phyloP scores from a whole-genome alignment of 768 basidiomycete species.

The Psilocybe azurescens region DNA sequence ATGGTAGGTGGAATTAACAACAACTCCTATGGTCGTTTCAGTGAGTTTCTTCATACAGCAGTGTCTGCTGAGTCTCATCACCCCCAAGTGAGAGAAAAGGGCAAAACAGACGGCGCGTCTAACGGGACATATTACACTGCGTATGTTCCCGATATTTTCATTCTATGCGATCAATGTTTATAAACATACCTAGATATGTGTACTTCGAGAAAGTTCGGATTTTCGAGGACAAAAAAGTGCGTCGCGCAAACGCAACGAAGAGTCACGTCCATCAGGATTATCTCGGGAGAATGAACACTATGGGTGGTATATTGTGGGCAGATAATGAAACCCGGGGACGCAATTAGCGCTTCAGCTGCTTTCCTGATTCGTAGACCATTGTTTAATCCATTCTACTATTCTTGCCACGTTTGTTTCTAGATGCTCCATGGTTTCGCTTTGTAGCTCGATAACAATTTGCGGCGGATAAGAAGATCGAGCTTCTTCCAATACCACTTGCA shows the following conservation, averaged over 20 bases:
- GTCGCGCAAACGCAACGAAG: conserved; percentile 41
- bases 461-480: conserved; percentile 83
- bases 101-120: conserved; percentile 43
- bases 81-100: conserved; percentile 44
- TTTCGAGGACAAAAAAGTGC: conserved; percentile 48
- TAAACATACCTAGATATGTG: conserved; percentile 37
- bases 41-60: conserved; percentile 29
- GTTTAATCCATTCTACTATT: conserved; percentile 86
- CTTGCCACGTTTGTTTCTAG: conserved; percentile 87
- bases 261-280: conserved; percentile 29
- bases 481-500: conserved; percentile 90
- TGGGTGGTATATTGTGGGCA: conserved; percentile 19
- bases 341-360: conserved; percentile 3
- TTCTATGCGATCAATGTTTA: not conserved
- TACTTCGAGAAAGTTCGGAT: conserved; percentile 56
- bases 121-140: conserved; percentile 53
- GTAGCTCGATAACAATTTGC: conserved; percentile 87
- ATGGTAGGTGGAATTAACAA: conserved; percentile 46
- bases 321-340: not conserved
- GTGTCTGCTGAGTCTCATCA: too few species aligned
- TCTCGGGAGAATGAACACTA: conserved; percentile 31
- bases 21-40: conserved; percentile 51
- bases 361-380: conserved; percentile 62
- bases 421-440: conserved; percentile 78
- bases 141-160: conserved; percentile 30